Evolutionary conservation across 2,329 filamentous ascomycete species (phyloP).

Genomic region (Phoma sp.): DNA sequence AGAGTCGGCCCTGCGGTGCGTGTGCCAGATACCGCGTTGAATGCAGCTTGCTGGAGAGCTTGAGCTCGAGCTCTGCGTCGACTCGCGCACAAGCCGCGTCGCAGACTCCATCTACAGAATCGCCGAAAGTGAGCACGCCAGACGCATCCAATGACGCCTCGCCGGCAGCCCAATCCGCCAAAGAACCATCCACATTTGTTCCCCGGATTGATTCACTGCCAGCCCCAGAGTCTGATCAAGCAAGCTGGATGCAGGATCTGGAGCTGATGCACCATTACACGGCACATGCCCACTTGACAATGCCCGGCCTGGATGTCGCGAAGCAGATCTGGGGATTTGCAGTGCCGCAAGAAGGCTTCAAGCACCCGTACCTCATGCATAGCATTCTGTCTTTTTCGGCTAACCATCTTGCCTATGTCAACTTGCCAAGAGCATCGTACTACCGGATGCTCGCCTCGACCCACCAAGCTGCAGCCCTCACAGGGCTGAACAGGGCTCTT

Average conservation of each 20-base stretch:
- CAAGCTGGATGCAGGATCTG: slow-evolving; percentile 34
- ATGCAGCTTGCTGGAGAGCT: slow-evolving; percentile 33
- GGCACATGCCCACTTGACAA: slow-evolving; percentile 28
- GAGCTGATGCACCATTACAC: slow-evolving; percentile 41
- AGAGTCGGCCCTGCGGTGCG: slow-evolving; percentile 35
- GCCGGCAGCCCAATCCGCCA: not conserved
- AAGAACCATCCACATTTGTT: not conserved
- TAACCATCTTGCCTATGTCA: slow-evolving; percentile 41
- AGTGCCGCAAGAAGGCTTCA: slow-evolving; percentile 43
- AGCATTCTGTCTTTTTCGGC: slow-evolving; percentile 48
- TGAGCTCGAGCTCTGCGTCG: not conserved
- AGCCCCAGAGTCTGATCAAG: not conserved
- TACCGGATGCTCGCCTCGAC: slow-evolving; percentile 36
- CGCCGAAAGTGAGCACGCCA: slow-evolving; percentile 1
- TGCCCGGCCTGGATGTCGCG: slow-evolving; percentile 31
- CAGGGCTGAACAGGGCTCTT: slow-evolving; percentile 28
- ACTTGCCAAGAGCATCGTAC: slow-evolving; percentile 24
- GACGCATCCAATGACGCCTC: slow-evolving; percentile 10
- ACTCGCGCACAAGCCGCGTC: slow-evolving; percentile 1
- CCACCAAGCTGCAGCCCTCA: slow-evolving; percentile 36
- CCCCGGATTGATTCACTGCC: not conserved
- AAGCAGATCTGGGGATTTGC: slow-evolving; percentile 42
- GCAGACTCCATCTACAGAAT: slow-evolving; percentile 7
- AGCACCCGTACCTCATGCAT: slow-evolving; percentile 47
- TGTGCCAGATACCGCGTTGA: slow-evolving; percentile 36